Evolutionary conservation across 1,284 basidiomycete species (phyloP), one percentile per base, ranked within the genome.

Genomic region (Volvariella surrecta): DNA sequence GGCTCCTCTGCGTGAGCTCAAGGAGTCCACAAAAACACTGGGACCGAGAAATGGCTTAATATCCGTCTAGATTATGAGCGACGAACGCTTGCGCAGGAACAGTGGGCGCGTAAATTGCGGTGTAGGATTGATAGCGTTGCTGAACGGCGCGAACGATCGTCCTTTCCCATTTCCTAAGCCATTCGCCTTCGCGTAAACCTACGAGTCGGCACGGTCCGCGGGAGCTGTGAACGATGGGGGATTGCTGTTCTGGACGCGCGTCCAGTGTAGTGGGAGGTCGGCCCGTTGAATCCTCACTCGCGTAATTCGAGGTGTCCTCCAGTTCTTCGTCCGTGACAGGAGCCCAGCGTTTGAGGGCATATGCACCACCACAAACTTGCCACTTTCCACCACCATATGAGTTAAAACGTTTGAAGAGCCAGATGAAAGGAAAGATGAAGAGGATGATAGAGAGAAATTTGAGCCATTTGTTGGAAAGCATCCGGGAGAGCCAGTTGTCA

Each of bases 111-210:
- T 51, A 51, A n/a, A 62, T 50, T 2, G 68, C 67, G 15, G 52
- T 57, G 2, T 50, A 50, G 0, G 64, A 66, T 40, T 62, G 59
- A 46, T 64, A 67, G 18, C 59, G 55, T 38, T 57, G 63, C 13
- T 63, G 49, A 3, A 80, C 74, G 0, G 70, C 76, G 43, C 70
- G 68, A 45, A 61, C 62, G 42, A 90, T 86, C 2, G 75, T 69
- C 30, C 68, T 68, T 52, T 89, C 81, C 85, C 87, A 89, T 41
- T 68, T 67, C 54, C 71, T 71, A 59, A 87, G 84, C 85, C 85
- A 90, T 50, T 81, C 73, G 3, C 79, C 82, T 59, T 89, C 88
- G 47, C 70, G 70, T 45, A 76, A 52, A 1, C 87, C 87, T 2
- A 73, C 53, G 4, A 78, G 54, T 46, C 57, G 62, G 17, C 59